Base-by-base conservation (phyloP, 176 grass and related monocot species). In the Carex littledalei region DNA sequence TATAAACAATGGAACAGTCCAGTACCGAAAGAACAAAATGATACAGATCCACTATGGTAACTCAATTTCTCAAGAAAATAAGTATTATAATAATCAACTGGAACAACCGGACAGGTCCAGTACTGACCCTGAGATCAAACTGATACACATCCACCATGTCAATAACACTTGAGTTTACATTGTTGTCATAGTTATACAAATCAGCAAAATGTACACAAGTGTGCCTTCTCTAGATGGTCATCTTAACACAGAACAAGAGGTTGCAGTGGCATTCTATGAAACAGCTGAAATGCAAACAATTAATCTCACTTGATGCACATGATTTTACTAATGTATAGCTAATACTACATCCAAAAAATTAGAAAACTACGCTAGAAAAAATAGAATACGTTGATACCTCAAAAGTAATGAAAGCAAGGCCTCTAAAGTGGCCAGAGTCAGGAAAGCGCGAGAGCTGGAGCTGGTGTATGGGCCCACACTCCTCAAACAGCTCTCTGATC, bases 381-480 rank as follows among this genome's bases (percentile, higher is more conserved):
- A 72, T 0, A 21, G 26, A 8, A 88, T 18, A 8, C 16, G 24
- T 37, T 64, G n/a, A 11, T 55, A 95, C 93, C 93, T 95, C 66
- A 70, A 99, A 95, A 24, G 88, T 92, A 67, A 99, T 63, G 78
- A 99, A 99, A 70, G 88, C 90, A 43, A 95, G 93, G 55, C 96
- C 96, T 49, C 93, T 85, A 84, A 99, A 99, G 55, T 94, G 92
- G 75, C 96, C 93, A 1, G 96, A 88, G 69, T 99, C 93, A 0
- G 96, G 88, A 75, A 99, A 99, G 50, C 91, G 90, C 7, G 93
- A 95, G 70, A 99, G 91, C 80, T 94, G 93, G 84, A 99, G 85
- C 72, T 92, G 89, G 31, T 52, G 71, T 77, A 99, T 78, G 80
- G 93, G 59, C 37, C 90, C 93, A 45, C 93, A 80, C 50, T 86